Evolutionary conservation across 805 yeast species (phyloP), one percentile per base, ranked within the genome.

Genomic region (Schizosaccharomyces japonicus): DNA sequence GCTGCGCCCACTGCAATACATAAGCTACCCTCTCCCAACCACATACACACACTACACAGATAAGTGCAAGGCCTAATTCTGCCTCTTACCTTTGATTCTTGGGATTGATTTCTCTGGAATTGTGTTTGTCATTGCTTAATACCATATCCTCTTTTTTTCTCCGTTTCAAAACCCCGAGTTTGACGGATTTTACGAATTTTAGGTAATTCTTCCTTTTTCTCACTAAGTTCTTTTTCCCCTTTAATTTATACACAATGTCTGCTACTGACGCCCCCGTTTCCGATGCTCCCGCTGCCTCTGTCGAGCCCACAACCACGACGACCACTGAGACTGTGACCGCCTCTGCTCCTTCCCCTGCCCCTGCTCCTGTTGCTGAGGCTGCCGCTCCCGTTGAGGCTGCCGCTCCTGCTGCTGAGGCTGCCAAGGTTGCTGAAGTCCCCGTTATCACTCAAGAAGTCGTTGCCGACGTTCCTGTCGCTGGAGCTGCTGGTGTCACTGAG

Each of bases 261-360:
- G n/a, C 33, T n/a, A 30, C 33, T 30, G 33, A 30, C 11, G 33
- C 44, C n/a, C 32, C 44, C n/a, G 44, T 39, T 15, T 13, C 3
- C 44, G 15, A 39, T 11, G 44, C 11, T 13, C n/a, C 44, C 32
- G 44, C 44, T 39, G n/a, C 32, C n/a, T 15, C 11, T 15, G 44
- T 39, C 44, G 44, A 39, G 44, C 32, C 44, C n/a, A 26, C n/a
- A 13, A 26, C 44, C 44, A n/a, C 11, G 32, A 15, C 31, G n/a
- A 26, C 31, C 27, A 21, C 31, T 25, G 44, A 19, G 25, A 19
- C n/a, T 17, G 40, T 17, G 13, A 23, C 47, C 23, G 6, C 8
- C 47, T 15, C 11, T 19, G 40, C 31, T 25, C n/a, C 44, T 44
- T 13, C 44, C 23, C 17, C 31, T 26, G 44, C 31, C 2, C 36